Evolutionary conservation across 2,329 filamentous ascomycete species (phyloP).

Genomic region (Venturia oleaginea): DNA sequence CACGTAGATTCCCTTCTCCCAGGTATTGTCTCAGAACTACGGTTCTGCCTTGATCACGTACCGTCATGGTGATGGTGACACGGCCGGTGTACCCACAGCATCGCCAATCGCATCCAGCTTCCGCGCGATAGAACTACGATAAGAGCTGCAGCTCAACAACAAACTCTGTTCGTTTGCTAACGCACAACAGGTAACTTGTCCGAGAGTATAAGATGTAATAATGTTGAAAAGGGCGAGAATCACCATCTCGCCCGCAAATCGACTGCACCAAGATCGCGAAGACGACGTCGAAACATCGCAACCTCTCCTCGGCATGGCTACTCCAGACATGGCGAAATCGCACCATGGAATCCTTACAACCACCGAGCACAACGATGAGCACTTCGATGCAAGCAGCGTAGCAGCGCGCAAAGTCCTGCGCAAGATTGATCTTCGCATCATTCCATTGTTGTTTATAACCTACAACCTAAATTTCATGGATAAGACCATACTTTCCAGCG

Average conservation of each 20-base stretch:
- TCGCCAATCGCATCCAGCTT: too few species aligned
- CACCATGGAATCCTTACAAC: background rate
- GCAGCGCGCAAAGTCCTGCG: background rate
- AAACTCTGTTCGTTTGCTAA: too few species aligned
- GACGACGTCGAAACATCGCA: too few species aligned
- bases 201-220: background rate
- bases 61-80: too few species aligned
- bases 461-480: constrained; percentile 20
- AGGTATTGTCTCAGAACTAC: too few species aligned
- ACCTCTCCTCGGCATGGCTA: too few species aligned
- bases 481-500: constrained; percentile 18
- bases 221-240: background rate
- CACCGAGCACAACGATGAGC: background rate
- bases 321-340: background rate
- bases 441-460: constrained; percentile 18
- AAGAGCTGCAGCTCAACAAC: too few species aligned
- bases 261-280: background rate
- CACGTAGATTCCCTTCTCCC: too few species aligned
- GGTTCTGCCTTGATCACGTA: too few species aligned
- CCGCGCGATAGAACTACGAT: too few species aligned
- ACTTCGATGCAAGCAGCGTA: background rate
- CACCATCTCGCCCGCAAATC: background rate
- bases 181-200: too few species aligned
- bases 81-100: too few species aligned
- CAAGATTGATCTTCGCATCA: background rate